These are phyloP conservation scores for Colletotrichum falcatum DNA, from an alignment of 2,329 filamentous ascomycete species.

Conservation along the genomic window DNA sequence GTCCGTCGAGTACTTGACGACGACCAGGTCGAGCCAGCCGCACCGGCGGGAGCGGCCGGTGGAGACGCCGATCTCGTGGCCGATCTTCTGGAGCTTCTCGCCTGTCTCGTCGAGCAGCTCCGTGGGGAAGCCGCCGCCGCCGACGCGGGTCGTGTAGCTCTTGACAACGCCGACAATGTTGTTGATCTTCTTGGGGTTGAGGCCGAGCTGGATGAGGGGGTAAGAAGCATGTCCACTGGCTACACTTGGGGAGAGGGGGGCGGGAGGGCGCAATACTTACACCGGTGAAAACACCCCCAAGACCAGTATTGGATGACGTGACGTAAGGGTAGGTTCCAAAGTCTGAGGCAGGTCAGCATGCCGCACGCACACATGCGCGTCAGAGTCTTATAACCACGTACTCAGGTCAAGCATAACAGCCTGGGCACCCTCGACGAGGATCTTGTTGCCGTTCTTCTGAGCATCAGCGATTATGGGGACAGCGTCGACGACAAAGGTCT, in stretches of 20 bases:
- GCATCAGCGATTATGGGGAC: constrained; percentile 72
- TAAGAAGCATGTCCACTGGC: neutral
- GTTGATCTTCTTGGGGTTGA: constrained; percentile 71
- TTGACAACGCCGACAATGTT: constrained; percentile 76
- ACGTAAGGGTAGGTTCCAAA: constrained; percentile 65
- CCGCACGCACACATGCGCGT: no score
- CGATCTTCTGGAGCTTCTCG: constrained; percentile 60
- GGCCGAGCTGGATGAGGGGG: constrained; percentile 54
- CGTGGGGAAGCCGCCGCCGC: constrained; percentile 74
- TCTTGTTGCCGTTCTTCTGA: constrained; percentile 68
- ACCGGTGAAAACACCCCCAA: constrained; percentile 41
- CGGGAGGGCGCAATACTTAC: constrained; percentile 4
- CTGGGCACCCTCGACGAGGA: constrained; percentile 77
- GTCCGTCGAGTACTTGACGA: constrained; percentile 71
- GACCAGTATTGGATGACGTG: constrained; percentile 42
- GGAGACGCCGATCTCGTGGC: constrained; percentile 54
- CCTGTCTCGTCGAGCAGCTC: constrained; percentile 63
- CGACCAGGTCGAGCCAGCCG: constrained; percentile 67
- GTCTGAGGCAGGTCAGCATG: constrained; percentile 47
- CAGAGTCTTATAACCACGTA: neutral
- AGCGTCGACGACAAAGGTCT: constrained; percentile 72
- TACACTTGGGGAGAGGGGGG: no score
- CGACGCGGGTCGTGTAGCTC: constrained; percentile 74
- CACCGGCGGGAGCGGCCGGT: constrained; percentile 72
- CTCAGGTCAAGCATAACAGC: constrained; percentile 68